These are phyloP conservation scores for Pestalotiopsis sp. DNA, from an alignment of 2,329 filamentous ascomycete genomes.

Conservation along the genomic window DNA sequence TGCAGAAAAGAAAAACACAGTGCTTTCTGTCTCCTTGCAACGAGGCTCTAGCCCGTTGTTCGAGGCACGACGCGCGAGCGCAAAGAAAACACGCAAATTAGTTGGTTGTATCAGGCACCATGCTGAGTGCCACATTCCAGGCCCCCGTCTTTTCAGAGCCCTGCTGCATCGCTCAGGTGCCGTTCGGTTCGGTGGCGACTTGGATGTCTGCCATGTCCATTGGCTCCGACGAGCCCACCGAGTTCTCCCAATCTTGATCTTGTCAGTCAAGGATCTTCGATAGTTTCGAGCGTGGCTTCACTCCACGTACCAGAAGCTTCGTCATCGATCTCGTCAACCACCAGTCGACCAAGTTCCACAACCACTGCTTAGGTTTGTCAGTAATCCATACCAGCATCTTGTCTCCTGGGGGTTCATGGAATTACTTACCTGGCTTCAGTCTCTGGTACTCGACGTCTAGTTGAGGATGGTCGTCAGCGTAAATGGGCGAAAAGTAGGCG, in stretches of 20 bases:
- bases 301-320: slow-evolving; percentile 60
- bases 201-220: slow-evolving; percentile 54
- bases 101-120: neutral
- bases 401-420: neutral
- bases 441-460: slow-evolving; percentile 35
- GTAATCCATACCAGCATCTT: slow-evolving; percentile 26
- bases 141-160: neutral
- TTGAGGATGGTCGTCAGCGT: slow-evolving; percentile 32
- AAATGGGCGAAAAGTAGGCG: slow-evolving; percentile 38
- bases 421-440: slow-evolving; percentile 40
- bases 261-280: slow-evolving; percentile 37
- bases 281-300: slow-evolving; percentile 38
- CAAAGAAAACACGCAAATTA: neutral
- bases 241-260: slow-evolving; percentile 57
- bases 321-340: slow-evolving; percentile 60
- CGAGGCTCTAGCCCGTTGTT: neutral
- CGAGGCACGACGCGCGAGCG: neutral
- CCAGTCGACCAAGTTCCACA: slow-evolving; percentile 53
- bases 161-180: slow-evolving; percentile 16
- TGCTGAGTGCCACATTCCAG: neutral
- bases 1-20: neutral
- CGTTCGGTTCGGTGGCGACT: slow-evolving; percentile 42
- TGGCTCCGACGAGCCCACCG: slow-evolving; percentile 56
- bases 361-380: slow-evolving; percentile 34
- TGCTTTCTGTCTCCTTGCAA: neutral